These are phyloP conservation scores for Saccharomycopsis sp. DNA, from an alignment of 805 yeast species.

Conservation along the genomic window DNA sequence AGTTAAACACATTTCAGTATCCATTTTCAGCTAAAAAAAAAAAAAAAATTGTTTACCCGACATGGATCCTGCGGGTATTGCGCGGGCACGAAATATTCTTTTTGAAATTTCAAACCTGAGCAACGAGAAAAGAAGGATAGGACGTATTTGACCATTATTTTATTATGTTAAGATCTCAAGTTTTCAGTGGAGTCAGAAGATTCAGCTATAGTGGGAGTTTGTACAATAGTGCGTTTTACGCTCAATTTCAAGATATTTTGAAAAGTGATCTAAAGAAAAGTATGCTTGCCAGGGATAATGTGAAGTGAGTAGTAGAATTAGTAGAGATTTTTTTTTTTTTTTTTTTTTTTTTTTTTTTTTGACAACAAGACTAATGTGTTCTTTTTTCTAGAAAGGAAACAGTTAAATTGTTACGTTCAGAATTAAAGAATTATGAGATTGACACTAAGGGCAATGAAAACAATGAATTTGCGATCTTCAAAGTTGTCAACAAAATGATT, in stretches of 20 bases:
- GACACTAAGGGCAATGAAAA: conserved; percentile 30
- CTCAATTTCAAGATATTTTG: conserved; percentile 14
- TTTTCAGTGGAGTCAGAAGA: neutral
- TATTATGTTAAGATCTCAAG: too few relatives aligned
- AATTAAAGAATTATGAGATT: conserved; percentile 39
- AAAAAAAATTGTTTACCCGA: too few relatives aligned
- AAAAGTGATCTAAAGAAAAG: conserved; percentile 18
- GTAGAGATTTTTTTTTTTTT: neutral
- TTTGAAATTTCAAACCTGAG: too few relatives aligned
- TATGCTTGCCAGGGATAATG: conserved; percentile 18
- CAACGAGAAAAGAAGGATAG: too few relatives aligned
- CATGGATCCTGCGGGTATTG: too few relatives aligned
- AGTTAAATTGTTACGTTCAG: conserved; percentile 36
- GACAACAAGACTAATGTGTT: conserved; percentile 1
- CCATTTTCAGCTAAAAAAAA: too few relatives aligned
- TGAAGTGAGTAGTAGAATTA: conserved; percentile 8
- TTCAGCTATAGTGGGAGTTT: conserved; percentile 1
- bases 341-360: neutral
- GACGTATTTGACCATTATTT: too few relatives aligned
- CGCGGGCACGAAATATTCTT: too few relatives aligned
- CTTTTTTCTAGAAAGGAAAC: conserved; percentile 33
- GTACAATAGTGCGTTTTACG: conserved; percentile 10
- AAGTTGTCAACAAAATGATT: conserved; percentile 36
- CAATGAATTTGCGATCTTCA: conserved; percentile 32
- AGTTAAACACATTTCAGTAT: too few relatives aligned